A percentile compares a stretch with the other conserved stretches of the same genome.
Conservation (phyloP, 495 filamentous ascomycete genomes). For the Aspergillus sclerotiicarbonarius region DNA sequence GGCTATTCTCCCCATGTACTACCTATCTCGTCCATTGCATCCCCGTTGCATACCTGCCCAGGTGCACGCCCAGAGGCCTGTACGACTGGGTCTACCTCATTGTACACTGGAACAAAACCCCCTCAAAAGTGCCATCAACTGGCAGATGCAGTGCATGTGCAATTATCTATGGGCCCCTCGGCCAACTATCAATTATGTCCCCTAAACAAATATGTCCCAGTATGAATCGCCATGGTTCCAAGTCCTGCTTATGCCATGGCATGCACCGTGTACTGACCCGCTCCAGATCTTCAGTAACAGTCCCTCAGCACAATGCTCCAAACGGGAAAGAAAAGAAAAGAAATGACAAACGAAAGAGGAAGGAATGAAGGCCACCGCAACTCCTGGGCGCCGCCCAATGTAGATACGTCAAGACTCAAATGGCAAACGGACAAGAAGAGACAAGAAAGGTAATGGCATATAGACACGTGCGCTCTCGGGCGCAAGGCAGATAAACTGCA, state of each 20-base stretch:
- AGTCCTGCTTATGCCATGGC: constrained; percentile 28
- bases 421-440: not conserved
- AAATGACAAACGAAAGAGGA: not conserved
- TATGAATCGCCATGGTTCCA: constrained; percentile 18
- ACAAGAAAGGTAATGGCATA: not conserved
- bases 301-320: constrained; percentile 3
- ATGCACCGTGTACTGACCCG: constrained; percentile 11
- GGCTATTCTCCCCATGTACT: no score
- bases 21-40: no score
- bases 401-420: constrained; percentile 3
- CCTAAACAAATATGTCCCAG: constrained; percentile 17
- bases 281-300: constrained; percentile 9
- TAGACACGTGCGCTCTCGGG: not conserved
- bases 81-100: no score
- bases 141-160: constrained; percentile 14
- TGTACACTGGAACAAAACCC: not conserved
- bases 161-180: constrained; percentile 19
- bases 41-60: no score
- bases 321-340: constrained; percentile 2
- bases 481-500: not conserved
- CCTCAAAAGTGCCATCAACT: not conserved
- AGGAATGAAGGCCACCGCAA: constrained; percentile 4
- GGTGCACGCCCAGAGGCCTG: no score
- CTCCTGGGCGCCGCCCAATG: constrained; percentile 14
- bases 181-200: constrained; percentile 24